Evolutionary conservation across 306 rosid genomes (phyloP).

Genomic region (Cicer pinnatifidum): DNA sequence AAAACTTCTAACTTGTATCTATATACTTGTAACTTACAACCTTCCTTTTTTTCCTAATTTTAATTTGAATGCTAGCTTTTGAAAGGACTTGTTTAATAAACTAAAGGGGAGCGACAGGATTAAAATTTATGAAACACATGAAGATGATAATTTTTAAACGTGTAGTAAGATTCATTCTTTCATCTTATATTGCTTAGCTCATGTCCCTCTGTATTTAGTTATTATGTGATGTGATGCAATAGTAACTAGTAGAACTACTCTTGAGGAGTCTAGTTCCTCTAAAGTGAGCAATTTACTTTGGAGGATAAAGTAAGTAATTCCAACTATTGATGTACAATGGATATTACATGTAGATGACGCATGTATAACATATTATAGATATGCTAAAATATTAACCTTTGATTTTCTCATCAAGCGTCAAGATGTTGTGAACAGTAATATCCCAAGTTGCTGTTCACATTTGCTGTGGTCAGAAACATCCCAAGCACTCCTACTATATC

Average conservation of each 20-base stretch:
- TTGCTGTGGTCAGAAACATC: neutral
- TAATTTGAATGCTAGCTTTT: constrained; percentile 5
- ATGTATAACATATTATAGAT: neutral
- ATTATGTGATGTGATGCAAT: neutral
- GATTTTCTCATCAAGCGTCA: neutral
- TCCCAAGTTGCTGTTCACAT: too few species aligned
- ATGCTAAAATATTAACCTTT: neutral
- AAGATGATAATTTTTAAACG: constrained; percentile 20
- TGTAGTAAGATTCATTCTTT: constrained; percentile 17
- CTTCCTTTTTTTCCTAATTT: constrained; percentile 6
- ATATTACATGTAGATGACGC: neutral
- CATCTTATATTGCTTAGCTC: neutral
- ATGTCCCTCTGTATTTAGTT: neutral
- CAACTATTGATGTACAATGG: neutral
- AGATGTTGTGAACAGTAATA: too few species aligned
- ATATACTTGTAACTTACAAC: neutral
- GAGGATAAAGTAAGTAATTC: neutral
- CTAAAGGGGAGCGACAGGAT: neutral
- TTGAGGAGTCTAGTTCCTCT: neutral
- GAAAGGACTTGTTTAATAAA: neutral
- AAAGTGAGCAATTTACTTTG: neutral
- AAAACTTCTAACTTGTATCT: neutral
- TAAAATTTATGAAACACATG: neutral
- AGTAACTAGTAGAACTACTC: constrained; percentile 15
- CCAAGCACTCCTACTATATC: neutral